These are phyloP conservation scores for Mycena indigotica DNA, from an alignment of 768 basidiomycete species.

Conservation along the genomic window DNA sequence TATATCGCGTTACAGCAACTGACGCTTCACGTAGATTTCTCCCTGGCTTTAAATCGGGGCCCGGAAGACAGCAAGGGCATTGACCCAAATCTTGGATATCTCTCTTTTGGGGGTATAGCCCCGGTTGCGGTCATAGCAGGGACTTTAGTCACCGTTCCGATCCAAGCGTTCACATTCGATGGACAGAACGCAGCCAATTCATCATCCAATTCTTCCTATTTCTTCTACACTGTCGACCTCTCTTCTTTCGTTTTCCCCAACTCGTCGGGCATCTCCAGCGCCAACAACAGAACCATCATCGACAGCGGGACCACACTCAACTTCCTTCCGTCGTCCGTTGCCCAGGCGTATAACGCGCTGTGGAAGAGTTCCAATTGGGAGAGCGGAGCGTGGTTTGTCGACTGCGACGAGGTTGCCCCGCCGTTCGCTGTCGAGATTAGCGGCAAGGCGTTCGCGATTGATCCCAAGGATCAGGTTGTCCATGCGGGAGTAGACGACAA, in stretches of 20 bases:
- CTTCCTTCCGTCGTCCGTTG: slow-evolving; percentile 20
- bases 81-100: slow-evolving; percentile 23
- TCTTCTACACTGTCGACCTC: slow-evolving; percentile 20
- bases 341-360: slow-evolving; percentile 13
- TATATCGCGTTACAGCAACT: neutral
- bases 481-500: slow-evolving; percentile 10
- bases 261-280: neutral
- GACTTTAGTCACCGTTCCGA: slow-evolving; percentile 17
- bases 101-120: slow-evolving; percentile 28
- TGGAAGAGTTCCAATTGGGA: slow-evolving; percentile 17
- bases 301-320: slow-evolving; percentile 12
- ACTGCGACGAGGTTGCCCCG: slow-evolving; percentile 19
- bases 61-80: slow-evolving; percentile 7
- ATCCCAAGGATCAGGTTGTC: slow-evolving; percentile 18
- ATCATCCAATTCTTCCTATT: neutral
- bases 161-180: slow-evolving; percentile 21
- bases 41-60: slow-evolving; percentile 23
- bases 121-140: slow-evolving; percentile 19
- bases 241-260: slow-evolving; percentile 21
- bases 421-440: slow-evolving; percentile 22
- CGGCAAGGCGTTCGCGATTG: slow-evolving; percentile 19
- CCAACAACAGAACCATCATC: slow-evolving; percentile 4
- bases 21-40: slow-evolving; percentile 21
- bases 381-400: slow-evolving; percentile 9
- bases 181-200: slow-evolving; percentile 8